phyloP scores from a whole-genome alignment of 2,329 filamentous ascomycete genomes.

The Sarocladium brachiariae region DNA sequence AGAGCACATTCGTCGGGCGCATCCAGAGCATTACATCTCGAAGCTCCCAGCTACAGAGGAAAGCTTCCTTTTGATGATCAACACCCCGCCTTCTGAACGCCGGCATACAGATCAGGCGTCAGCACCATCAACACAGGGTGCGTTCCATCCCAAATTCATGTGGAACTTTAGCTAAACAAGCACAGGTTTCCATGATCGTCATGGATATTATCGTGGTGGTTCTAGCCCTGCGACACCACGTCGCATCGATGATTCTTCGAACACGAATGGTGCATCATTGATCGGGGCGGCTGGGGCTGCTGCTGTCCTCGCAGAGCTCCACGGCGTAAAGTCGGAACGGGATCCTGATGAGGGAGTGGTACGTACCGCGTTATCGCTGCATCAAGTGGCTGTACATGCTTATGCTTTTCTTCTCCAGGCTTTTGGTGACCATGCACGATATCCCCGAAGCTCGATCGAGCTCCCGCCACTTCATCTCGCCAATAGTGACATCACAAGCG shows the following conservation, averaged over 20 bases:
- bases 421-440: conserved; percentile 1
- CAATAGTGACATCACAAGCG: conserved; percentile 60
- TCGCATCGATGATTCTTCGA: conserved; percentile 60
- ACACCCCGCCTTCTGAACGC: conserved; percentile 71
- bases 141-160: conserved; percentile 15
- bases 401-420: conserved; percentile 1
- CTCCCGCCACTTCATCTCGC: conserved; percentile 60
- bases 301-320: conserved; percentile 77
- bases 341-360: conserved; percentile 68
- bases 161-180: conserved; percentile 18
- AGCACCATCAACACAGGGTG: conserved; percentile 26
- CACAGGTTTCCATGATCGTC: conserved; percentile 51
- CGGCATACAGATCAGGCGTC: conserved; percentile 37
- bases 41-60: conserved; percentile 97
- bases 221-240: conserved; percentile 63
- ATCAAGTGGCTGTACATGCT: too few species aligned
- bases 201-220: conserved; percentile 60
- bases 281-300: conserved; percentile 64
- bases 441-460: conserved; percentile 62
- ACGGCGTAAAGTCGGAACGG: conserved; percentile 65
- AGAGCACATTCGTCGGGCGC: conserved; percentile 95
- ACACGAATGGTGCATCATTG: conserved; percentile 32
- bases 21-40: conserved; percentile 94
- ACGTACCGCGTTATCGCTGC: conserved; percentile 30
- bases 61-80: conserved; percentile 96